phyloP scores from a whole-genome alignment of 164 flowering plant genomes.

The Sextonia rubra region DNA sequence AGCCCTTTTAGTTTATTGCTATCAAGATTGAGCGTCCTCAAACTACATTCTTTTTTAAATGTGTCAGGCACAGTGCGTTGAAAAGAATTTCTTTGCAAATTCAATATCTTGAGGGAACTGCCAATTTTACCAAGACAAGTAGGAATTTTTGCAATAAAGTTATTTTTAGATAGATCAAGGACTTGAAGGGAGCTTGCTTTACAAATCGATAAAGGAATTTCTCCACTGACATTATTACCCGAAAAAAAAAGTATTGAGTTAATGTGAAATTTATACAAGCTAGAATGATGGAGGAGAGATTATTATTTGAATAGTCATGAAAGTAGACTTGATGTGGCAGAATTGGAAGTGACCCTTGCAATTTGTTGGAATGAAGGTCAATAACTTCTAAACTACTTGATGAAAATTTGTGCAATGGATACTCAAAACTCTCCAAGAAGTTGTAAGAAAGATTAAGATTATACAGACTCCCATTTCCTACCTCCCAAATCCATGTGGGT shows the following conservation, averaged over 20 bases:
- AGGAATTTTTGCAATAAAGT: background rate
- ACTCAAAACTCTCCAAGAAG: slow-evolving; percentile 15
- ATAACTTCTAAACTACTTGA: slow-evolving; percentile 6
- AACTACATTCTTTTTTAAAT: background rate
- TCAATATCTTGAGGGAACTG: background rate
- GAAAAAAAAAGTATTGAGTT: slow-evolving; percentile 32
- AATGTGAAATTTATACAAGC: slow-evolving; percentile 8
- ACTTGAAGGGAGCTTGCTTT: slow-evolving; percentile 27
- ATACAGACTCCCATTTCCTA: slow-evolving; percentile 8
- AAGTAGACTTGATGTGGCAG: slow-evolving; percentile 13
- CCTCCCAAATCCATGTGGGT: slow-evolving; percentile 42
- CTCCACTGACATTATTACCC: slow-evolving; percentile 34
- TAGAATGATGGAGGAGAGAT: slow-evolving; percentile 26
- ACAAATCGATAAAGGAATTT: slow-evolving; percentile 51
- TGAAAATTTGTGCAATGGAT: background rate
- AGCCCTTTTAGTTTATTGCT: background rate
- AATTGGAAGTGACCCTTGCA: slow-evolving; percentile 30
- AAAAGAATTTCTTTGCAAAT: background rate
- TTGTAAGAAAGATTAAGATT: slow-evolving; percentile 40
- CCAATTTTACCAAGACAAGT: background rate
- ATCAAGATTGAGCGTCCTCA: too few species aligned
- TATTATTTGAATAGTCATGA: slow-evolving; percentile 41
- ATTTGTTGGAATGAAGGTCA: slow-evolving; percentile 40
- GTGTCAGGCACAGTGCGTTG: background rate
- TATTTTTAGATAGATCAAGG: slow-evolving; percentile 35